A percentile compares a stretch with the other conserved stretches of the same genome.
phyloP scores from a whole-genome alignment of 2,329 filamentous ascomycete species.

The Scedosporium minutisporum region DNA sequence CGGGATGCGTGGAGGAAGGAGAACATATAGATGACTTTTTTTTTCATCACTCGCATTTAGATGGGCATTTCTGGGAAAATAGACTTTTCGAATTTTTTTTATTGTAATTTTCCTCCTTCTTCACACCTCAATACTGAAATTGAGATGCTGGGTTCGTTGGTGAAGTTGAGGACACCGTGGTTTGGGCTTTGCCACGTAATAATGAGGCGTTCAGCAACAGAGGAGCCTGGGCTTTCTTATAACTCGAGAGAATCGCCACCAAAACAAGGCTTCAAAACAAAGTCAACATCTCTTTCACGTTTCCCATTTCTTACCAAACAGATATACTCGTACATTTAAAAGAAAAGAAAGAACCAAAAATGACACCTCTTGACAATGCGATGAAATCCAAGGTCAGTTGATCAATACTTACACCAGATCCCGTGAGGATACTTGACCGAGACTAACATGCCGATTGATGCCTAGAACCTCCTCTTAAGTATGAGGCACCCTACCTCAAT shows the following conservation, averaged over 20 bases:
- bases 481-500: conserved; percentile 14
- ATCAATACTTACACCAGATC: not conserved
- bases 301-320: not conserved
- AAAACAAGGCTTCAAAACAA: not conserved
- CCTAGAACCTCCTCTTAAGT: conserved; percentile 63
- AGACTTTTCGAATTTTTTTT: not conserved
- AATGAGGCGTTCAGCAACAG: not conserved
- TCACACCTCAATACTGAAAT: not conserved
- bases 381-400: conserved; percentile 56
- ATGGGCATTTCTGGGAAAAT: not conserved
- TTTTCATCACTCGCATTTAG: not conserved
- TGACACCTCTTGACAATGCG: conserved; percentile 55
- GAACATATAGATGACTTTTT: not conserved
- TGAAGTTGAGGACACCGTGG: conserved; percentile 4
- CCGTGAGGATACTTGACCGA: not conserved
- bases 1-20: not conserved
- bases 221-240: not conserved
- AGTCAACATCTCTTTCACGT: not conserved
- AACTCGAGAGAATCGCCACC: not conserved
- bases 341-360: not conserved
- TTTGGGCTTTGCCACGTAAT: not conserved
- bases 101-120: too few relatives aligned
- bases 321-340: not conserved
- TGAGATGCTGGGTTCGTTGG: not conserved
- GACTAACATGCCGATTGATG: conserved; percentile 6